These are phyloP conservation scores for Dipodascopsis tothii DNA, from an alignment of 805 yeast genomes.

Conservation along the genomic window DNA sequence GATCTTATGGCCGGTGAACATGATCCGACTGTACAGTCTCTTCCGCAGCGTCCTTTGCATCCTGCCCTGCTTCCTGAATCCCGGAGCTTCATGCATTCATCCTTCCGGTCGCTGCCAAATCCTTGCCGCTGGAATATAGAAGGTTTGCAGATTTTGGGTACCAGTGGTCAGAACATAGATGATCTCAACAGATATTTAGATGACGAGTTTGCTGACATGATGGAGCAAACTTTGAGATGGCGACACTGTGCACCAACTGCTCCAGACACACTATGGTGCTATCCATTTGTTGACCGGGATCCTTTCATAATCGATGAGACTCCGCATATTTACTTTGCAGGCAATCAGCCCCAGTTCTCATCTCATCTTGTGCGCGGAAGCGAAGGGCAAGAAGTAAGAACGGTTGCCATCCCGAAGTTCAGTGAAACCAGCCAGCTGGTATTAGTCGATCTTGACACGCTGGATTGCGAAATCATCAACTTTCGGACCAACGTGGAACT, in stretches of 20 bases:
- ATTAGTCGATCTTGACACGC: constrained; percentile 49
- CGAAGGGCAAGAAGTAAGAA: constrained; percentile 37
- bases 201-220: constrained; percentile 42
- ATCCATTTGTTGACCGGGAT: constrained; percentile 68
- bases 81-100: constrained; percentile 36
- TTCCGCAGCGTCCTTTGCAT: constrained; percentile 91
- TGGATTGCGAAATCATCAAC: constrained; percentile 48
- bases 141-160: constrained; percentile 52
- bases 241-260: constrained; percentile 88
- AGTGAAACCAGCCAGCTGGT: constrained; percentile 56
- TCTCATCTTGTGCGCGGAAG: constrained; percentile 37
- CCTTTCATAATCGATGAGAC: constrained; percentile 71
- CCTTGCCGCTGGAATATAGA: constrained; percentile 65
- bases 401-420: constrained; percentile 68
- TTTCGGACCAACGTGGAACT: no score
- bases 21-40: constrained; percentile 76
- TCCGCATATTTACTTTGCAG: constrained; percentile 82
- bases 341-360: constrained; percentile 66
- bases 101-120: constrained; percentile 50
- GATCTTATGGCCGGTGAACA: constrained; percentile 74
- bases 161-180: constrained; percentile 76
- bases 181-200: constrained; percentile 67
- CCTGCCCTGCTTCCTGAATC: constrained; percentile 54
- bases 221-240: constrained; percentile 70
- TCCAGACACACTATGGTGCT: constrained; percentile 82